Evolutionary conservation across 1,284 basidiomycete genomes (phyloP).

Genomic region (Quambalaria eucalypti): DNA sequence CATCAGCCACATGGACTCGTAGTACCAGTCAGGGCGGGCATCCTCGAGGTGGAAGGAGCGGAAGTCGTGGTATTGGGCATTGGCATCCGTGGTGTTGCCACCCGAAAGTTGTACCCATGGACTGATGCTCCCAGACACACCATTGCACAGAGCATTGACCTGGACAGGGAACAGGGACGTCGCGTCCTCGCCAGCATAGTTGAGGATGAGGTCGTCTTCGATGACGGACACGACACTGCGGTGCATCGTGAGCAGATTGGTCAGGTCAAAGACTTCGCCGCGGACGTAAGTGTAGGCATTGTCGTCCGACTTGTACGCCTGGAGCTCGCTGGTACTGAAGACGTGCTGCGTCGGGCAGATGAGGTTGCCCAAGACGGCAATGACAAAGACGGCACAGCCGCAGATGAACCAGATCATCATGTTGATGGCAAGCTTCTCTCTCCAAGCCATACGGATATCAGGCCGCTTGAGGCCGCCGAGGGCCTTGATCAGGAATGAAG

Average conservation of each 20-base stretch:
- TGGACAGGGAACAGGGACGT: conserved; percentile 87
- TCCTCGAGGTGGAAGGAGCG: conserved; percentile 63
- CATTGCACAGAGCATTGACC: conserved; percentile 87
- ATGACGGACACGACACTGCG: conserved; percentile 65
- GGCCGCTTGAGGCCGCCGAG: conserved; percentile 83
- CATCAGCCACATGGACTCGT: conserved; percentile 63
- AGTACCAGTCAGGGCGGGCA: conserved; percentile 94
- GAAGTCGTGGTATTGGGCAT: conserved; percentile 88
- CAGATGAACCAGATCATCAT: conserved; percentile 88
- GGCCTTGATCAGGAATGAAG: conserved; percentile 61
- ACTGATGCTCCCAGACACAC: conserved; percentile 67
- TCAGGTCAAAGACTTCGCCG: conserved; percentile 83
- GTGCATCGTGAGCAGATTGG: conserved; percentile 51
- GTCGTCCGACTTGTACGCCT: conserved; percentile 59
- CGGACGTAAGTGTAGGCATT: conserved; percentile 74
- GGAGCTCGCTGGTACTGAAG: conserved; percentile 68
- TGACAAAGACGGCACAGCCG: conserved; percentile 77
- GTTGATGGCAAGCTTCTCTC: conserved; percentile 92
- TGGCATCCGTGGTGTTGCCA: conserved; percentile 66
- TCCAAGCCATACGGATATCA: conserved; percentile 90
- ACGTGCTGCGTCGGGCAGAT: conserved; percentile 94
- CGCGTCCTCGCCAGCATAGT: conserved; percentile 71
- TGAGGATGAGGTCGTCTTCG: conserved; percentile 62
- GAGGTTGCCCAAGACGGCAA: conserved; percentile 73
- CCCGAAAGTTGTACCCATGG: conserved; percentile 74